Base-by-base conservation (phyloP, 495 filamentous ascomycete genomes). In the Neurospora sp. region DNA sequence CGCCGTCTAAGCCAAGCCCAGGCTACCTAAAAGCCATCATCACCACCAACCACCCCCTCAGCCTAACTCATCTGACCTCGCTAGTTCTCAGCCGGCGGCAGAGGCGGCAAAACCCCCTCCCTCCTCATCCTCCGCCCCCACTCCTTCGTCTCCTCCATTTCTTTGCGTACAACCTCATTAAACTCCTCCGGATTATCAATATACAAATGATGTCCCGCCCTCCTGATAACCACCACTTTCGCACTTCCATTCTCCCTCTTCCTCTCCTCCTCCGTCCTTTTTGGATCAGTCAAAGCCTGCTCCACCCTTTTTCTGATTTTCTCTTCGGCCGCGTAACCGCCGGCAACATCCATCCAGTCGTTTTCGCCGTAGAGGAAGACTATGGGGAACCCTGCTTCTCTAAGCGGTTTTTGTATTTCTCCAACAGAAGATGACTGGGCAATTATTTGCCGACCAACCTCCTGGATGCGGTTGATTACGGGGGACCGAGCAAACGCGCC, bases 261-360 rank as follows among this genome's bases (percentile, higher is more conserved):
- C 81, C 86, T 89, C 79, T 97, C 92, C 75, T 93, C 89, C 0
- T 87, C 86, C 1, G 87, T 91, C 4, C 53, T 20, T 3, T 59
- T 42, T 14, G 87, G 89, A 69, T 86, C 78, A 18, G 82, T 77
- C 39, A 96, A 79, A 1, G 85, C 83, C 70, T 86, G 85, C 27
- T 81, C 82, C 73, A 87, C 87, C 73, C 90, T 89, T 73, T 92
- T 87, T 73, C 90, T 89, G 16, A 98, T 85, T 83, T 93, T 96
- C 81, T 93, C 86, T 77, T 91, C 88, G 0, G 94, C 90, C 0
- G 92, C 93, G 73, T 88, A 90, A 1, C 96, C 96, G 18, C 95
- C 96, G 0, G 88, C 87, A 14, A 95, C 89, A 76, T 98, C 96
- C 96, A 99, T 98, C 96, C 96, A 99, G 84, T 99, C 96, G 77